Conservation (phyloP, 2,329 filamentous ascomycete species). For the Aspergillus persii region DNA sequence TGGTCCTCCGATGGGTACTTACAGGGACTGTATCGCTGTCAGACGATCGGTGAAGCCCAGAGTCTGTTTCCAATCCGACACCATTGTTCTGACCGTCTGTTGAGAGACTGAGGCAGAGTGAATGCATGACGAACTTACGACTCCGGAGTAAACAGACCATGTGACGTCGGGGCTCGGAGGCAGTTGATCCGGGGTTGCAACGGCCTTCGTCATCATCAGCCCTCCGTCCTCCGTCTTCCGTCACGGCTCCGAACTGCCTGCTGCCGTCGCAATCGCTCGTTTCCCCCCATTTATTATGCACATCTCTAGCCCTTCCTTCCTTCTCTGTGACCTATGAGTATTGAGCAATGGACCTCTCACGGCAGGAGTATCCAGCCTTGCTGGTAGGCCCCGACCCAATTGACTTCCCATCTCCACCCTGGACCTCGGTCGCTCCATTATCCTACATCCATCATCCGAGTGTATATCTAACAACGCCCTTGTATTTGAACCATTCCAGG, state of each 20-base stretch:
- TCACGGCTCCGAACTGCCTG: background rate
- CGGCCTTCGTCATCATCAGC: background rate
- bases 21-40: conserved; percentile 63
- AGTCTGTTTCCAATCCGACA: conserved; percentile 48
- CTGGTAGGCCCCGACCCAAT: conserved; percentile 63
- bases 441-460: background rate
- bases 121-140: no score
- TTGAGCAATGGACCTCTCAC: conserved; percentile 67
- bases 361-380: conserved; percentile 89
- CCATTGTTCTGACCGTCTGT: conserved; percentile 18
- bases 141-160: background rate
- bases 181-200: background rate
- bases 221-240: background rate
- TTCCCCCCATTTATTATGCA: conserved; percentile 30
- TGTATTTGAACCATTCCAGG: conserved; percentile 52
- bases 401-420: background rate
- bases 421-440: background rate
- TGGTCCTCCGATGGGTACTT: conserved; percentile 27
- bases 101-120: no score
- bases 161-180: background rate
- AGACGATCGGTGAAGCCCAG: conserved; percentile 62
- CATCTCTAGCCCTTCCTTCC: conserved; percentile 21
- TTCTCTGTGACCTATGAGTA: conserved; percentile 25
- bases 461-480: background rate
- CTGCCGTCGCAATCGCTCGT: background rate